Base-by-base conservation (phyloP, 805 yeast species). In the Pachysolen tannophilus region DNA sequence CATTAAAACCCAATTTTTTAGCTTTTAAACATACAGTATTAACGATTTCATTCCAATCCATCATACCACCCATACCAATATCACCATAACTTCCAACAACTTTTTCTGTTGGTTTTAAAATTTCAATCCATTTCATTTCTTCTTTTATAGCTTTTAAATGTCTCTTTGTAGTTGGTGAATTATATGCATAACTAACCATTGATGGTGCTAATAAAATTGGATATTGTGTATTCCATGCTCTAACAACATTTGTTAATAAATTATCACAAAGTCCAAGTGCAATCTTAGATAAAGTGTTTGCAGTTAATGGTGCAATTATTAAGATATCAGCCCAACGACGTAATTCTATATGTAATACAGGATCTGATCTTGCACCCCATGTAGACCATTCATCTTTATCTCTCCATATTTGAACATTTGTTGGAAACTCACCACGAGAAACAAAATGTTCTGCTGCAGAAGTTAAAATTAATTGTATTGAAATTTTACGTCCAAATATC, bases 11-110 rank as follows among this genome's bases (percentile, higher is more conserved):
- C 38, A 71, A 45, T 4, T 37, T 26, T 10, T 33, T 23, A 3
- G 28, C 32, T 44, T 71, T 72, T 45, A 65, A 49, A 3, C 72
- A 77, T 32, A 74, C 63, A 42, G 58, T 63, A 45, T 72, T 73
- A 26, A 73, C 80, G 36, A 74, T 64, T 47, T 74, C 80, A 48
- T 74, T 74, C 72, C 75, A 72, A 44, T 74, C 79, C 78, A 72
- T 72, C 80, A 74, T 74, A 36, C 80, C 80, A 10, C 80, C 79
- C 78, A 74, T 69, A 13, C 79, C 80, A 35, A 74, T 74, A 43
- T 73, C 80, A 37, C 80, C 80, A 46, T 64, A 63, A 47, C 70
- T 58, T 39, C 77, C 65, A 40, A 66, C 68, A 9, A 74, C 77
- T 43, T 74, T 74, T 46, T 74, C 80, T 4, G 73, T 72, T 1